Evolutionary conservation across 2,329 filamentous ascomycete species (phyloP).

Genomic region (Colletotrichum zoysiae): DNA sequence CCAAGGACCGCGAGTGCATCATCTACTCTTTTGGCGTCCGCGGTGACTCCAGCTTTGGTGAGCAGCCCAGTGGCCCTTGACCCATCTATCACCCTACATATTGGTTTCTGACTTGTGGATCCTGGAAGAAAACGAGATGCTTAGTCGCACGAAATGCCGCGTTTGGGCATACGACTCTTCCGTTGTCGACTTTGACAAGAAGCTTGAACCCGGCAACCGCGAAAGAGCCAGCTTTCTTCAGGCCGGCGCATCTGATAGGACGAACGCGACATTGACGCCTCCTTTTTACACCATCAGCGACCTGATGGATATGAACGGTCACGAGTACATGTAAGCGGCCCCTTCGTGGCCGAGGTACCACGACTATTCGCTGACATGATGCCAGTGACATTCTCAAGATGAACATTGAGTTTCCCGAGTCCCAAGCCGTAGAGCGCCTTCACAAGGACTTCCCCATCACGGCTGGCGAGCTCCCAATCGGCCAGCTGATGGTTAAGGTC

Average conservation of each 20-base stretch:
- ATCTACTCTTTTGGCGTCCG: slow-evolving; percentile 56
- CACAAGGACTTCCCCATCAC: slow-evolving; percentile 42
- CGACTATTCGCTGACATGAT: slow-evolving; percentile 13
- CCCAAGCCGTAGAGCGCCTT: slow-evolving; percentile 48
- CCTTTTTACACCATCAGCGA: slow-evolving; percentile 52
- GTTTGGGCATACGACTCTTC: slow-evolving; percentile 57
- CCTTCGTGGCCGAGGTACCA: not conserved
- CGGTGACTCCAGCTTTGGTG: slow-evolving; percentile 54
- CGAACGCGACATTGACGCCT: slow-evolving; percentile 45
- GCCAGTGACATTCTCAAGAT: slow-evolving; percentile 55
- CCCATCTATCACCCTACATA: too few species aligned
- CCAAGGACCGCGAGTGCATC: slow-evolving; percentile 45
- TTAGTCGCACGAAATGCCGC: slow-evolving; percentile 53
- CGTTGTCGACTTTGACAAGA: slow-evolving; percentile 50
- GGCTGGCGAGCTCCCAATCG: slow-evolving; percentile 41
- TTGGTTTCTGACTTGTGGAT: not conserved
- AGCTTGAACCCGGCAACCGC: slow-evolving; percentile 45
- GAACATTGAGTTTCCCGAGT: slow-evolving; percentile 55
- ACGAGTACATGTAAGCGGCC: slow-evolving; percentile 50
- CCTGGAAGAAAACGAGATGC: slow-evolving; percentile 51
- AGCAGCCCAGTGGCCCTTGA: not conserved
- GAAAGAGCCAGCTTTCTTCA: slow-evolving; percentile 50
- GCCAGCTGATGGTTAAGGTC: slow-evolving; percentile 44
- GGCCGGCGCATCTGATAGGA: slow-evolving; percentile 49
- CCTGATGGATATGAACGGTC: slow-evolving; percentile 53